phyloP scores from a whole-genome alignment of 73 alveolate species.

The Breviolum minutum region DNA sequence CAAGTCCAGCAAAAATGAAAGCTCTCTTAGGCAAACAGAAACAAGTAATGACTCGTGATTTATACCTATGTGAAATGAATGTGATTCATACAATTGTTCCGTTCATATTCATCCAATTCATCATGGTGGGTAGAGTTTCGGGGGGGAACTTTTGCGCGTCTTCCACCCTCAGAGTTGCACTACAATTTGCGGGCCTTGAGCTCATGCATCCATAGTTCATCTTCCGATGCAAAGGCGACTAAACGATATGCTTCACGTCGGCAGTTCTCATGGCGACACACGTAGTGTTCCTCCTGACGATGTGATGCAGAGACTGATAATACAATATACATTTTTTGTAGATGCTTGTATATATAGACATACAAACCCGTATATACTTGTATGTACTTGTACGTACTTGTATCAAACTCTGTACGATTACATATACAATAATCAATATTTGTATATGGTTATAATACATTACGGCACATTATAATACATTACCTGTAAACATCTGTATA shows the following conservation, averaged over 20 bases:
- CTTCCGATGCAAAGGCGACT: slow-evolving; percentile 62
- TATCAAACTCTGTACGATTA: neutral
- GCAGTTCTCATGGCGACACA: slow-evolving; percentile 83
- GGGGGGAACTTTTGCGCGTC: neutral
- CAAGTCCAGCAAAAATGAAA: too few relatives aligned
- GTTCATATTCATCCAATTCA: too few relatives aligned
- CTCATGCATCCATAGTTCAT: slow-evolving; percentile 80
- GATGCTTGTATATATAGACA: too few relatives aligned
- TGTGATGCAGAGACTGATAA: neutral
- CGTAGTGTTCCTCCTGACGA: slow-evolving; percentile 83
- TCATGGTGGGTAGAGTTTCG: neutral
- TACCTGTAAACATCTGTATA: too few relatives aligned
- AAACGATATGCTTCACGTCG: slow-evolving; percentile 55
- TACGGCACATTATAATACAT: neutral
- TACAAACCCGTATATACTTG: too few relatives aligned
- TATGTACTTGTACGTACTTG: too few relatives aligned
- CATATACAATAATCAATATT: neutral
- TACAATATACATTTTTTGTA: too few relatives aligned
- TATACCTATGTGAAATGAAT: too few relatives aligned
- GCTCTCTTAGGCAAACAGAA: too few relatives aligned
- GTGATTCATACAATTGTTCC: too few relatives aligned
- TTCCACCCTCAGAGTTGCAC: too few relatives aligned
- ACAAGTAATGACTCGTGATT: too few relatives aligned
- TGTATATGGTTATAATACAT: neutral
- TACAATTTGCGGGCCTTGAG: slow-evolving; percentile 9